phyloP scores from a whole-genome alignment of 768 basidiomycete species.

The Lentinula edodes region DNA sequence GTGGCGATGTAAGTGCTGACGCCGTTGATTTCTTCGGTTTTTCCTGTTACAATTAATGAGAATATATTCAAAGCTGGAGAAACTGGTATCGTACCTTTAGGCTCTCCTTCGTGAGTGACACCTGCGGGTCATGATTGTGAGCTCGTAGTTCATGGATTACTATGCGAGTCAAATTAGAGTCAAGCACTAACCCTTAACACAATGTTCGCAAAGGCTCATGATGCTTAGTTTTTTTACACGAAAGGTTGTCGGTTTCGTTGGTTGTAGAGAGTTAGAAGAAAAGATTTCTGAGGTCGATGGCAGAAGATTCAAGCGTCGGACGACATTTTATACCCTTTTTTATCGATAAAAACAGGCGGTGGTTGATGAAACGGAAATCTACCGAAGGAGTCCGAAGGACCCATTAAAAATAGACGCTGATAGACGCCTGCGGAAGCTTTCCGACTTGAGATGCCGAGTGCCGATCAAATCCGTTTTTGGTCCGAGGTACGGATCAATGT shows the following conservation, averaged over 20 bases:
- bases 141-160: not conserved
- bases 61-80: not conserved
- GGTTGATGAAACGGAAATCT: too few species aligned
- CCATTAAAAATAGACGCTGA: too few species aligned
- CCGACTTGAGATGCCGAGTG: too few species aligned
- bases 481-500: too few species aligned
- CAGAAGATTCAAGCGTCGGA: not conserved
- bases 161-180: not conserved
- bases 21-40: slow-evolving; percentile 39
- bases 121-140: slow-evolving; percentile 24
- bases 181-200: slow-evolving; percentile 39
- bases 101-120: slow-evolving; percentile 44
- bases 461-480: too few species aligned
- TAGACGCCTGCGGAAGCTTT: too few species aligned
- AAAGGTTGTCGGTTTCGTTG: too few species aligned
- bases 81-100: slow-evolving; percentile 27
- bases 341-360: too few species aligned
- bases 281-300: not conserved
- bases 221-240: not conserved
- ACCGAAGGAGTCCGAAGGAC: too few species aligned
- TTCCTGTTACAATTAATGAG: slow-evolving; percentile 28
- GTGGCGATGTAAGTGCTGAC: slow-evolving; percentile 49
- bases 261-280: too few species aligned
- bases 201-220: slow-evolving; percentile 55
- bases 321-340: too few species aligned